Conservation (phyloP, 345 rosid genomes). For the Heritiera fomes region DNA sequence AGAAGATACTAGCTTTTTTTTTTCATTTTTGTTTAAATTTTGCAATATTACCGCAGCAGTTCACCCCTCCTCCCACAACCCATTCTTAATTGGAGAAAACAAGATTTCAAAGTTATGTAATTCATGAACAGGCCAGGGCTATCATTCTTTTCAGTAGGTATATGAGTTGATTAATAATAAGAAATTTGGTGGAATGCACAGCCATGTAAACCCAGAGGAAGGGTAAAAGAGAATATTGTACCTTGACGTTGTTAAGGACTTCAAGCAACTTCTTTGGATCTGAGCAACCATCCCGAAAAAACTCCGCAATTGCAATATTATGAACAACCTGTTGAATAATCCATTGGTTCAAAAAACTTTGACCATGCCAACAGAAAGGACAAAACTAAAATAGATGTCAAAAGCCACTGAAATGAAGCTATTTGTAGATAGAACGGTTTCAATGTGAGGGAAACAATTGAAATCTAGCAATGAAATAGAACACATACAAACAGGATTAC, state of each 20-base stretch:
- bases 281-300: constrained; percentile 68
- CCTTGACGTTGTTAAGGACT: constrained; percentile 74
- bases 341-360: constrained; percentile 24
- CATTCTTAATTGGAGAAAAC: not conserved
- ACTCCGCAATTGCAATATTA: constrained; percentile 84
- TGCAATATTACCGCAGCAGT: not conserved
- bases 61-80: not conserved
- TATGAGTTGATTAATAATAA: not conserved
- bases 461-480: not conserved
- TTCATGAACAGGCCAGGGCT: not conserved
- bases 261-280: constrained; percentile 73
- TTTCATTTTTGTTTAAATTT: not conserved
- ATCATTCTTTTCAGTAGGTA: not conserved
- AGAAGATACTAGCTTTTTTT: not conserved
- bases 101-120: constrained; percentile 7
- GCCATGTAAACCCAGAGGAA: not conserved
- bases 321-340: constrained; percentile 66
- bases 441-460: not conserved
- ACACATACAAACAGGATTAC: not conserved
- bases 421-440: not conserved
- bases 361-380: not conserved
- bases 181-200: not conserved
- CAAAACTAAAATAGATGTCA: not conserved
- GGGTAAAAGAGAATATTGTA: constrained; percentile 23
- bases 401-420: not conserved